These are phyloP conservation scores for Colletotrichum orbiculare DNA, from an alignment of 2,329 filamentous ascomycete species.

Conservation along the genomic window DNA sequence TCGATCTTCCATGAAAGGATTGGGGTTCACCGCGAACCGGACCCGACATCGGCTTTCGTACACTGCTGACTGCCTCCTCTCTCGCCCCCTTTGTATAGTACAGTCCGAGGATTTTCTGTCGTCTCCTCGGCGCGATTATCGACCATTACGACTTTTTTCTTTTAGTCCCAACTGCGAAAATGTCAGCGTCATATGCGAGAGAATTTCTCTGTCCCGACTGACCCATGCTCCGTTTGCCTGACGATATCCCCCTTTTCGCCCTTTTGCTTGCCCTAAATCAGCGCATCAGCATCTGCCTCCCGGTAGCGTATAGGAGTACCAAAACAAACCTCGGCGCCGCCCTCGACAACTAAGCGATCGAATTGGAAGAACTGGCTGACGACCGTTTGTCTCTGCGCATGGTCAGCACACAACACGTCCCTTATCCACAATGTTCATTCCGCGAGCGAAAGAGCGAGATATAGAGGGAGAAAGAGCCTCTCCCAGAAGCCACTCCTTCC, in stretches of 20 bases:
- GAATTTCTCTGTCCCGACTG: constrained; percentile 44
- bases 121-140: constrained; percentile 1
- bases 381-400: constrained; percentile 87
- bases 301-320: constrained; percentile 1
- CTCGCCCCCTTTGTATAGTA: constrained; percentile 19
- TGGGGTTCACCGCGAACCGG: background rate
- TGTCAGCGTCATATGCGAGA: background rate
- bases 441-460: background rate
- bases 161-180: constrained; percentile 16
- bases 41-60: background rate
- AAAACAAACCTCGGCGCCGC: constrained; percentile 77
- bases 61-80: constrained; percentile 2
- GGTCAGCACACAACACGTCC: constrained; percentile 27
- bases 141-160: constrained; percentile 1
- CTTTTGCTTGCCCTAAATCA: constrained; percentile 73
- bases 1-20: background rate
- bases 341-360: constrained; percentile 92
- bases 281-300: constrained; percentile 34
- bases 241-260: constrained; percentile 74
- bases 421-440: background rate
- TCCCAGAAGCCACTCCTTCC: background rate
- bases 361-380: constrained; percentile 96
- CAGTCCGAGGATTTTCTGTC: background rate
- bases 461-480: background rate
- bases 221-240: constrained; percentile 85